A percentile compares a stretch with the other conserved stretches of the same genome.
These are phyloP conservation scores for Kwoniella pini DNA, from an alignment of 768 basidiomycete genomes.

Conservation along the genomic window DNA sequence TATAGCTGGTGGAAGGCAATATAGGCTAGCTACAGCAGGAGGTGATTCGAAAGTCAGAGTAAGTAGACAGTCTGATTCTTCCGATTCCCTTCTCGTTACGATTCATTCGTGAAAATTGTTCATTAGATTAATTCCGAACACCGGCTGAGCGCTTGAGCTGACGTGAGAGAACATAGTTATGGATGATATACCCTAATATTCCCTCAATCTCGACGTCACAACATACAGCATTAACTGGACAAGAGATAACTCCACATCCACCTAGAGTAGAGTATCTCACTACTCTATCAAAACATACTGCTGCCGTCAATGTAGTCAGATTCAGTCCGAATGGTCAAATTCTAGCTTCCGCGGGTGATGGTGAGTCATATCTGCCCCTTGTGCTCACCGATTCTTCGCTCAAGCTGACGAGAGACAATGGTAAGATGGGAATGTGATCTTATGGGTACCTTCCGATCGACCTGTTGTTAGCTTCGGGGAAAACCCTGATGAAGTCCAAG, in stretches of 20 bases:
- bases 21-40: conserved; percentile 89
- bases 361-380: too few species aligned
- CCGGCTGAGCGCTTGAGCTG: too few species aligned
- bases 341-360: conserved; percentile 96
- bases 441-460: conserved; percentile 82
- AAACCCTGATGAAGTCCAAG: conserved; percentile 74
- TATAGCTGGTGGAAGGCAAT: conserved; percentile 60
- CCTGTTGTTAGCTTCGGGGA: conserved; percentile 79
- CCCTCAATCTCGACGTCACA: conserved; percentile 60
- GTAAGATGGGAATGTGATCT: conserved; percentile 92
- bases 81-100: too few species aligned
- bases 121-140: too few species aligned
- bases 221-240: conserved; percentile 37
- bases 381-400: too few species aligned
- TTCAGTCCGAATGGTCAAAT: conserved; percentile 95
- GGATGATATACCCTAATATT: conserved; percentile 94
- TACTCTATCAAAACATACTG: conserved; percentile 87
- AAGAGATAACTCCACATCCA: conserved; percentile 59
- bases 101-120: too few species aligned
- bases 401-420: conserved; percentile 3
- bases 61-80: conserved; percentile 55
- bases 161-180: conserved; percentile 61
- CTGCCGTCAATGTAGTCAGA: conserved; percentile 92
- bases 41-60: conserved; percentile 97
- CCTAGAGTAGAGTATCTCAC: conserved; percentile 97